Conservation (phyloP, 202 grass and related monocot species). For the Schoenoplectus triqueter region DNA sequence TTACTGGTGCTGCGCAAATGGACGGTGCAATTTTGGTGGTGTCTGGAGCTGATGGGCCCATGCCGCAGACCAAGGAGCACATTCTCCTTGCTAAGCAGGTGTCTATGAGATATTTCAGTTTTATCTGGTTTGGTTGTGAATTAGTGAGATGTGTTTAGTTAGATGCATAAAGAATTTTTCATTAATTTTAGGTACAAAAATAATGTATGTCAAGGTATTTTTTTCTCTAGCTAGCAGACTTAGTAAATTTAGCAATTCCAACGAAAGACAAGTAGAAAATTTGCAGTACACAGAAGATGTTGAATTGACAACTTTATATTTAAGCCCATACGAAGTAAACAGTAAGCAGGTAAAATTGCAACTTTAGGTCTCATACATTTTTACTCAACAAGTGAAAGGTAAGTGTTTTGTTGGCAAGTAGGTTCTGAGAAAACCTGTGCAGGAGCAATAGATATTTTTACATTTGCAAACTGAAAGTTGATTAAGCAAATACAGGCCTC, state of each 20-base stretch:
- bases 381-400: background rate
- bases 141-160: background rate
- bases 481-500: background rate
- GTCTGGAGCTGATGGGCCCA: slow-evolving; percentile 93
- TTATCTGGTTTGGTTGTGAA: slow-evolving; percentile 13
- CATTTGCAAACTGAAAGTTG: background rate
- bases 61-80: slow-evolving; percentile 99
- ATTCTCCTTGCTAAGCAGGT: slow-evolving; percentile 97
- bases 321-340: background rate
- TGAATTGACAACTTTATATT: background rate
- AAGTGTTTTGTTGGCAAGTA: background rate
- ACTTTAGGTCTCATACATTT: background rate
- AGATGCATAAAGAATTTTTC: slow-evolving; percentile 4
- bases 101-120: background rate
- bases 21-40: slow-evolving; percentile 96
- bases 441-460: background rate
- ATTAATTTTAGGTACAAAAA: background rate
- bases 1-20: slow-evolving; percentile 94
- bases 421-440: background rate
- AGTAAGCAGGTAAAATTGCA: background rate
- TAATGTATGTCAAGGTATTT: background rate
- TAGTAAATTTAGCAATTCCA: background rate
- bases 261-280: background rate
- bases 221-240: background rate
- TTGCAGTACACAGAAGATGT: background rate